These are phyloP conservation scores for Rhodotorula diobovata DNA, from an alignment of 768 basidiomycete genomes.

Conservation along the genomic window DNA sequence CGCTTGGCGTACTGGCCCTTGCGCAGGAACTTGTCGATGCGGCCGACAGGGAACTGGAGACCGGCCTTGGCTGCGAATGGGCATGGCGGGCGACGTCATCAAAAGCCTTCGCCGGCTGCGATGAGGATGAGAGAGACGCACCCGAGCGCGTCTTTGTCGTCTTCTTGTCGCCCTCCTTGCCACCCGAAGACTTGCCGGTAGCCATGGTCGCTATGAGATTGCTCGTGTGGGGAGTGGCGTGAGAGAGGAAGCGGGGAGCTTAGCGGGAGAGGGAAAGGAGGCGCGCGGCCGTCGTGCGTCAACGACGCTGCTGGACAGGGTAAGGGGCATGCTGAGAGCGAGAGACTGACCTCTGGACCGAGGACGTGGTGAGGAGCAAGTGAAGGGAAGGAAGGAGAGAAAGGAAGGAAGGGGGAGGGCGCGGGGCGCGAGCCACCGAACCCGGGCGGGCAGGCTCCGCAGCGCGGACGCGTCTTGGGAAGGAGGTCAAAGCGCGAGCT, in stretches of 20 bases:
- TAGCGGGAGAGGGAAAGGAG: background rate
- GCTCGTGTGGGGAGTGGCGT: no score
- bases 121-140: background rate
- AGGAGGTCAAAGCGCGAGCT: background rate
- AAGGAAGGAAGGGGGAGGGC: background rate
- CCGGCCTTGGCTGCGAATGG: constrained; percentile 50
- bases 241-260: background rate
- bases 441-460: no score
- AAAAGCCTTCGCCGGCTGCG: no score
- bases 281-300: no score
- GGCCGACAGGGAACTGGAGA: constrained; percentile 82
- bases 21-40: constrained; percentile 87
- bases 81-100: no score
- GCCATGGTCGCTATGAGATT: background rate
- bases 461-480: no score
- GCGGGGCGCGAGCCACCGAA: background rate
- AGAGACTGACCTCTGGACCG: no score
- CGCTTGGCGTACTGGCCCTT: constrained; percentile 81
- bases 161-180: background rate
- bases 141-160: background rate
- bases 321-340: background rate
- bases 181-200: background rate
- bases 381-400: constrained; percentile 5
- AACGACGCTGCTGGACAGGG: background rate
- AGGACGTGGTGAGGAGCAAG: background rate